Percentiles rank a stretch among this genome's conserved stretches.
phyloP scores from a whole-genome alignment of 2,329 filamentous ascomycete genomes.

The Zasmidium citrigriseum region DNA sequence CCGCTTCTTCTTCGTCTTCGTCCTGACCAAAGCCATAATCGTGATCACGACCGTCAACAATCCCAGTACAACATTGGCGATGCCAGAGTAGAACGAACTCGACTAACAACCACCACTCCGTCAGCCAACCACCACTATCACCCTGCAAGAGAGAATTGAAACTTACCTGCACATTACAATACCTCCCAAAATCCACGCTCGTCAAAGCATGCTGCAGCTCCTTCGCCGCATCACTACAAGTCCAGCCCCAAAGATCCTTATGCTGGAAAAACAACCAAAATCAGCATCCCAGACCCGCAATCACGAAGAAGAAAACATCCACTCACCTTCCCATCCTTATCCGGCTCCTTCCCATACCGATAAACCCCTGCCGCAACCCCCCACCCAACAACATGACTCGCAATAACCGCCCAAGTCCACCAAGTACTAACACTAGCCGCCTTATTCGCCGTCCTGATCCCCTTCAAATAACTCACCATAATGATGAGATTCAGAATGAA shows the following conservation, averaged over 20 bases:
- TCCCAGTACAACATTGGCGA: conserved; percentile 36
- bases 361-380: conserved; percentile 37
- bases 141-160: neutral
- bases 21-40: conserved; percentile 15
- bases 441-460: conserved; percentile 37
- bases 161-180: conserved; percentile 40
- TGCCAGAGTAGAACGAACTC: conserved; percentile 38
- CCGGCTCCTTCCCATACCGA: conserved; percentile 37
- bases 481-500: conserved; percentile 38
- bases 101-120: too few relatives aligned
- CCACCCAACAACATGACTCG: conserved; percentile 41
- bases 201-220: conserved; percentile 41
- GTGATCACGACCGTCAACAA: conserved; percentile 33
- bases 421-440: conserved; percentile 29
- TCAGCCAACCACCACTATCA: too few relatives aligned
- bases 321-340: conserved; percentile 34
- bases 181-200: conserved; percentile 39
- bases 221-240: conserved; percentile 36
- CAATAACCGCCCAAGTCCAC: conserved; percentile 34
- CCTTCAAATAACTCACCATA: conserved; percentile 35
- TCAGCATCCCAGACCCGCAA: too few relatives aligned
- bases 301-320: too few relatives aligned
- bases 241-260: conserved; percentile 47
- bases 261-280: too few relatives aligned
- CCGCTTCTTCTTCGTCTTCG: conserved; percentile 34